These are phyloP conservation scores for Urochloa ruziziensis DNA, from an alignment of 176 grass and related monocot species.

Conservation along the genomic window DNA sequence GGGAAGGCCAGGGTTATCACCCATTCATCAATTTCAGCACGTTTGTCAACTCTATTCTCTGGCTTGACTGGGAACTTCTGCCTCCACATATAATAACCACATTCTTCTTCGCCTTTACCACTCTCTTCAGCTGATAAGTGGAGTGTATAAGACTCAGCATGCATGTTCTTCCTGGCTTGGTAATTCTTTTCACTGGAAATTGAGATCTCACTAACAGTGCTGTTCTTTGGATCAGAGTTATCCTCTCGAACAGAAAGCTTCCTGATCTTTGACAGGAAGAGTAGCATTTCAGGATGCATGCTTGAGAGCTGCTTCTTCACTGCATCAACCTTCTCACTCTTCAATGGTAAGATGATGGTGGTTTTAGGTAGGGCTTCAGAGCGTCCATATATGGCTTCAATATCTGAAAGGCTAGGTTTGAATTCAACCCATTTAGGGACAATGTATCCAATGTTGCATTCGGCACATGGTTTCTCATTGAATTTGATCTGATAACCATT, in stretches of 20 bases:
- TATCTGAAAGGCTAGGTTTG: conserved; percentile 49
- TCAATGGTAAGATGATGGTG: conserved; percentile 67
- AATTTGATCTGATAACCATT: conserved; percentile 89
- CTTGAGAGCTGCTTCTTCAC: conserved; percentile 74
- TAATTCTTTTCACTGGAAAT: conserved; percentile 63
- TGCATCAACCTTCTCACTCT: conserved; percentile 46
- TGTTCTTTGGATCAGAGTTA: not conserved
- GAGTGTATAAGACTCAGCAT: conserved; percentile 59
- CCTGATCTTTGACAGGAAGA: conserved; percentile 76
- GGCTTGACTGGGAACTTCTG: conserved; percentile 66
- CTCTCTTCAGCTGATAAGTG: conserved; percentile 49
- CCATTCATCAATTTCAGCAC: conserved; percentile 66
- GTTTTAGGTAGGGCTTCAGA: conserved; percentile 58
- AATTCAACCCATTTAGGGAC: conserved; percentile 77
- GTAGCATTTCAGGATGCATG: conserved; percentile 72
- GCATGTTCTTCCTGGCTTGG: conserved; percentile 43
- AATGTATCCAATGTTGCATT: conserved; percentile 75
- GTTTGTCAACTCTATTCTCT: conserved; percentile 59
- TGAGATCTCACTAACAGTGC: conserved; percentile 43
- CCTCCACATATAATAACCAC: conserved; percentile 78
- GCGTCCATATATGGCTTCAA: conserved; percentile 47
- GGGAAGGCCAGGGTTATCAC: conserved; percentile 73
- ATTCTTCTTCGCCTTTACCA: conserved; percentile 40
- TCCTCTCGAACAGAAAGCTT: conserved; percentile 47
- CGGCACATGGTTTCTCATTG: conserved; percentile 57